Conservation (phyloP, 345 rosid species). For the Eucalyptus marginata region DNA sequence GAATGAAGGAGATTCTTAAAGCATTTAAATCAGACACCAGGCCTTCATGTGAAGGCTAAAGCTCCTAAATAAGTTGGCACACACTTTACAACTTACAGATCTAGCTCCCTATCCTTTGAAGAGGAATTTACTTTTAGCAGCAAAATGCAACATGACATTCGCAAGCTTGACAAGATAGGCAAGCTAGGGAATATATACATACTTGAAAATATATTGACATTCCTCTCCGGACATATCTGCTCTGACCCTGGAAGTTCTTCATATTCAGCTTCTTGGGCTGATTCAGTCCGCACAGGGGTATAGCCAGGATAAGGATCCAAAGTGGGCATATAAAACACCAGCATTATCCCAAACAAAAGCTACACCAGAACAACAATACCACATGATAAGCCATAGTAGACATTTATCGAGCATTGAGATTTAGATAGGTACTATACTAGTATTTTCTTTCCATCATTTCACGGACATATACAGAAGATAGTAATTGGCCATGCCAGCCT, state of each 20-base stretch:
- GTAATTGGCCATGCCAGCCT: neutral
- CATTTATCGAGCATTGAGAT: neutral
- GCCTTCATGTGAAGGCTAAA: neutral
- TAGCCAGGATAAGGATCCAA: constrained; percentile 94
- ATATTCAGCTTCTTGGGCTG: constrained; percentile 57
- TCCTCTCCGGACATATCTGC: constrained; percentile 85
- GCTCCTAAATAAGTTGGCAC: neutral
- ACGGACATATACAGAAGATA: neutral
- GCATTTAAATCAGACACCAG: neutral
- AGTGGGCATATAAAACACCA: constrained; percentile 65
- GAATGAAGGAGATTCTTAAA: neutral
- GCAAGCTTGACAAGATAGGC: neutral
- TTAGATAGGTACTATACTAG: neutral
- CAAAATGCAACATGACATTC: neutral
- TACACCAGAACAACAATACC: constrained; percentile 13
- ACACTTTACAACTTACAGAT: neutral
- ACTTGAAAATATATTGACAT: constrained; percentile 69
- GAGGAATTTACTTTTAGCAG: neutral
- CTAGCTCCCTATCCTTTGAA: neutral
- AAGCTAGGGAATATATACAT: constrained; percentile 3
- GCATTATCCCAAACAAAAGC: constrained; percentile 81
- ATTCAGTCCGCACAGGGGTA: constrained; percentile 43
- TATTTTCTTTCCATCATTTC: neutral
- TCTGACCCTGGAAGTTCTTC: constrained; percentile 92
- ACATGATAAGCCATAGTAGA: neutral